A percentile compares a stretch with the other conserved stretches of the same genome.
Conservation (phyloP, 2,329 filamentous ascomycete species). For the Cytospora mali region DNA sequence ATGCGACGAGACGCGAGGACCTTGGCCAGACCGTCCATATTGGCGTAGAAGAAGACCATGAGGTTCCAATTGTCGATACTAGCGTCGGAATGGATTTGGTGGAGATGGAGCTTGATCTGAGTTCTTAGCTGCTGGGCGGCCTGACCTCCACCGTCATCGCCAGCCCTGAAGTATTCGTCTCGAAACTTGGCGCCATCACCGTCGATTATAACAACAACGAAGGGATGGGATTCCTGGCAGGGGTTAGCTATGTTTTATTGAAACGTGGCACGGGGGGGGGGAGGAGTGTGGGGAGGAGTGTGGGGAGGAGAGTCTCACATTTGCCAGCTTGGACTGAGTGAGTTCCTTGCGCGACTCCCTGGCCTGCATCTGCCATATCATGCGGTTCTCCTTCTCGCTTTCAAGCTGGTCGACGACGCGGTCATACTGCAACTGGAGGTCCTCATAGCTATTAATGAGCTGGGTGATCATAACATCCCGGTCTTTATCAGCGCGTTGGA, state of each 20-base stretch:
- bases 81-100: slow-evolving; percentile 32
- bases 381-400: slow-evolving; percentile 22
- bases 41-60: slow-evolving; percentile 40
- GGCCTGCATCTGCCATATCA: slow-evolving; percentile 26
- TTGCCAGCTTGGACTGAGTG: slow-evolving; percentile 16
- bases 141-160: slow-evolving; percentile 38
- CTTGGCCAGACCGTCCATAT: slow-evolving; percentile 38
- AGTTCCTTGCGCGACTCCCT: slow-evolving; percentile 22
- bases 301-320: slow-evolving; percentile 9
- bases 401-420: slow-evolving; percentile 14
- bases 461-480: slow-evolving; percentile 23
- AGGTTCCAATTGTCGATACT: slow-evolving; percentile 39
- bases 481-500: slow-evolving; percentile 20
- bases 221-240: slow-evolving; percentile 37
- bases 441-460: slow-evolving; percentile 21
- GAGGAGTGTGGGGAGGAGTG: no score
- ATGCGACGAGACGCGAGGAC: slow-evolving; percentile 35
- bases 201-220: slow-evolving; percentile 41
- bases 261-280: no score
- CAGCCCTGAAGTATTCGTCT: slow-evolving; percentile 37
- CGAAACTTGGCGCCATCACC: slow-evolving; percentile 42
- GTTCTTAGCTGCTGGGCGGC: slow-evolving; percentile 37
- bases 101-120: slow-evolving; percentile 33
- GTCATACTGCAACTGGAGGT: slow-evolving; percentile 10
- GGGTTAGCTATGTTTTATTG: background rate